Evolutionary conservation across 768 basidiomycete species (phyloP).

Genomic region (Psilocybe cyanescens): DNA sequence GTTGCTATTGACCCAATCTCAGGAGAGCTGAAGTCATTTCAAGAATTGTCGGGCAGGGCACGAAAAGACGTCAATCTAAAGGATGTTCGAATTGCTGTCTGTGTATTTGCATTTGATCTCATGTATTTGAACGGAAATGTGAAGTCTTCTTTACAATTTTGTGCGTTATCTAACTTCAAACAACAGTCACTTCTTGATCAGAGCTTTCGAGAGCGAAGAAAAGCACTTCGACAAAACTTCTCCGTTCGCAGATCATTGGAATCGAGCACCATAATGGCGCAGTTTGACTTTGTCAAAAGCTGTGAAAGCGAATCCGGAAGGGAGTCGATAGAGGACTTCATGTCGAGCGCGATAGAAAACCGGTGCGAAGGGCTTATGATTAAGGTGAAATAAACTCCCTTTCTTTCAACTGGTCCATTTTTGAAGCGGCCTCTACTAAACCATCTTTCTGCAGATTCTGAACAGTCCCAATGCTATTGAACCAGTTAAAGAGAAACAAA

Average conservation of each 20-base stretch:
- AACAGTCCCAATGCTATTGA: constrained; percentile 49
- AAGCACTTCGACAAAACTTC: constrained; percentile 66
- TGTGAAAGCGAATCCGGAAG: constrained; percentile 67
- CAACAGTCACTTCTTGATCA: constrained; percentile 65
- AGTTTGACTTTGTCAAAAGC: constrained; percentile 75
- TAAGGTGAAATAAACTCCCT: constrained; percentile 51
- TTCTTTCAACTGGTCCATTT: background rate
- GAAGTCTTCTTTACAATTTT: constrained; percentile 24
- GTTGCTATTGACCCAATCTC: constrained; percentile 76
- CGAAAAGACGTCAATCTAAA: constrained; percentile 79
- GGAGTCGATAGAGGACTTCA: constrained; percentile 73
- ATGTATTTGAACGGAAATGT: constrained; percentile 87
- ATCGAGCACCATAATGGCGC: constrained; percentile 50
- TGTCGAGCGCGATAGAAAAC: constrained; percentile 73
- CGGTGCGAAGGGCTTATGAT: constrained; percentile 95
- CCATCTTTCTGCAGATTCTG: constrained; percentile 51
- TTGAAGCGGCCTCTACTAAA: background rate
- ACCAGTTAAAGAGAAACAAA: constrained; percentile 29
- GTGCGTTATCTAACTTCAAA: constrained; percentile 4
- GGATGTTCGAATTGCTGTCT: constrained; percentile 78
- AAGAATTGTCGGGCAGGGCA: constrained; percentile 84
- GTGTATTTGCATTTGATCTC: constrained; percentile 88
- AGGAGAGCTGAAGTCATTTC: constrained; percentile 76
- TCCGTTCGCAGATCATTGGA: constrained; percentile 45
- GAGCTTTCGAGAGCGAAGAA: constrained; percentile 73